A percentile compares a stretch with the other conserved stretches of the same genome.
Conservation (phyloP, 495 filamentous ascomycete genomes). For the Neurospora sp. region DNA sequence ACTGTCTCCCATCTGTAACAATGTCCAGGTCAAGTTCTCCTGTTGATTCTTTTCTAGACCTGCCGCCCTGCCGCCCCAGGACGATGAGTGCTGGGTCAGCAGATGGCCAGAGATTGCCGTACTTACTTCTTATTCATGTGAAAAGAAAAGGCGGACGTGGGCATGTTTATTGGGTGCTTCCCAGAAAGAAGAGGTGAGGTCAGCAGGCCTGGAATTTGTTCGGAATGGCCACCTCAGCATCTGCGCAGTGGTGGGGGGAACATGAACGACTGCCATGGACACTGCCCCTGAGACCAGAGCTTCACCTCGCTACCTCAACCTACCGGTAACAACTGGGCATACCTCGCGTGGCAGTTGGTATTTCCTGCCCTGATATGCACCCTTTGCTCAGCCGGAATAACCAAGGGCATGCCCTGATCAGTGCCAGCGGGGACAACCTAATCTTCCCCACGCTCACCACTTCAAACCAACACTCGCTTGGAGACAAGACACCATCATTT, state of each 20-base stretch:
- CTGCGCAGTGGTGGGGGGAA: neutral
- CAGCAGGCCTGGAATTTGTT: neutral
- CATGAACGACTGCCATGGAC: neutral
- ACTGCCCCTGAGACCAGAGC: neutral
- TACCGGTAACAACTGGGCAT: neutral
- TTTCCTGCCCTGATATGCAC: neutral
- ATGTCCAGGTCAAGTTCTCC: neutral
- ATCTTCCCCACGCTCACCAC: neutral
- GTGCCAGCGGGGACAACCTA: neutral
- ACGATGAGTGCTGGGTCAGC: neutral
- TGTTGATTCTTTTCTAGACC: neutral
- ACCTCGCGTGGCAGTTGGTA: neutral
- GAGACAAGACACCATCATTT: neutral
- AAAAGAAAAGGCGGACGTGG: neutral
- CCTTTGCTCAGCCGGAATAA: neutral
- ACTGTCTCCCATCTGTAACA: neutral
- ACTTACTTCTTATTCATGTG: neutral
- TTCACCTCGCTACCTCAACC: neutral
- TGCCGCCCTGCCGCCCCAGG: neutral
- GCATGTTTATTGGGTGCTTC: neutral
- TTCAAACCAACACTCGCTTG: neutral
- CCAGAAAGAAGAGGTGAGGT: neutral
- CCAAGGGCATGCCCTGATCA: neutral
- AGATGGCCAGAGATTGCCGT: neutral
- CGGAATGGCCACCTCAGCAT: neutral